These are phyloP conservation scores for Schizosaccharomyces cryophilus DNA, from an alignment of 805 yeast species.

Conservation along the genomic window DNA sequence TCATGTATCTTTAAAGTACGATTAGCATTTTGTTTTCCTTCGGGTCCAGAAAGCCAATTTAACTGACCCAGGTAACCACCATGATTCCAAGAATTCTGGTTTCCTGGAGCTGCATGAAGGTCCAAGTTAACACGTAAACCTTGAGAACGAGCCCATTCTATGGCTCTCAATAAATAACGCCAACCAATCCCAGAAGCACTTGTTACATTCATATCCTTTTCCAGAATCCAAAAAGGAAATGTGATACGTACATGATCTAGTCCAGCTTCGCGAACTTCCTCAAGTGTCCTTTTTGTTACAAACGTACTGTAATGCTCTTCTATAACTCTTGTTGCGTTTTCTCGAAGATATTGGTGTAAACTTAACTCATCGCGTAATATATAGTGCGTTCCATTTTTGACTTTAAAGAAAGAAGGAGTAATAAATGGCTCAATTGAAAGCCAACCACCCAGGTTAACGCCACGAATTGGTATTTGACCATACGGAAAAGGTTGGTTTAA, in stretches of 20 bases:
- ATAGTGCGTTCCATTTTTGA: constrained; percentile 11
- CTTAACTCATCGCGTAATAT: constrained; percentile 54
- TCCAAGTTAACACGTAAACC: constrained; percentile 50
- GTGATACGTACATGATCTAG: constrained; percentile 76
- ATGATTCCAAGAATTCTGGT: constrained; percentile 71
- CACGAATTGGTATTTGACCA: constrained; percentile 20
- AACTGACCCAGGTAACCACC: constrained; percentile 35
- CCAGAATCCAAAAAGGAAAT: constrained; percentile 85
- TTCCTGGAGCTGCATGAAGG: constrained; percentile 61
- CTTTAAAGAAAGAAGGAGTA: constrained; percentile 51
- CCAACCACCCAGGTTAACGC: constrained; percentile 80
- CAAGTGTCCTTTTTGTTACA: constrained; percentile 50
- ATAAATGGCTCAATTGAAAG: constrained; percentile 64
- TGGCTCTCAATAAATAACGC: constrained; percentile 34
- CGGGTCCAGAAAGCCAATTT: constrained; percentile 19
- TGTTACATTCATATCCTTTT: constrained; percentile 27
- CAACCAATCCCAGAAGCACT: constrained; percentile 31
- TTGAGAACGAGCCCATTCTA: constrained; percentile 39
- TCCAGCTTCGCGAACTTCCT: constrained; percentile 32
- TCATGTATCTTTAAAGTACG: constrained; percentile 28
- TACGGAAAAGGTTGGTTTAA: constrained; percentile 12
- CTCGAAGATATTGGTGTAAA: constrained; percentile 21
- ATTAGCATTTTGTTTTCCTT: constrained; percentile 20
- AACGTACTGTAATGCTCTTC: constrained; percentile 56
- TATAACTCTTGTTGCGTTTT: constrained; percentile 27